phyloP scores from a whole-genome alignment of 2,329 filamentous ascomycete species.

The Geoglossum cookeanum region DNA sequence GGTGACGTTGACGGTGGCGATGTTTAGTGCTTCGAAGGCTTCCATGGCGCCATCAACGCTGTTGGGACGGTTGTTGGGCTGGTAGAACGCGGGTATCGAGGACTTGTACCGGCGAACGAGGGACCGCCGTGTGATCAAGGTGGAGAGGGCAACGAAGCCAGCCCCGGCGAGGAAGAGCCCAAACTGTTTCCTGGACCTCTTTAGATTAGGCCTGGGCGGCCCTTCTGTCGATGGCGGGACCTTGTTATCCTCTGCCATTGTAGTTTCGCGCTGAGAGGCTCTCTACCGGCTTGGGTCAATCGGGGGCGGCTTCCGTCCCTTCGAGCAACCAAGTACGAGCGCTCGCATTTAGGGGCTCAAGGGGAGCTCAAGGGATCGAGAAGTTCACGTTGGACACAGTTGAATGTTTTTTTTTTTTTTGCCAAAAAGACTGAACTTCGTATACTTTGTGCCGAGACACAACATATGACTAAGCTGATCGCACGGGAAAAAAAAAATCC shows the following conservation, averaged over 20 bases:
- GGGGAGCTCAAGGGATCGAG: too few species aligned
- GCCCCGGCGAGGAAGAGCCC: constrained; percentile 5
- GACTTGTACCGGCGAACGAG: constrained; percentile 42
- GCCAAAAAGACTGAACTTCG: neutral
- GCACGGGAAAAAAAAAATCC: neutral
- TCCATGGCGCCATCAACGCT: constrained; percentile 46
- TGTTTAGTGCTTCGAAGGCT: constrained; percentile 62
- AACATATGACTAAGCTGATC: neutral
- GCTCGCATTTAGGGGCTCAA: too few species aligned
- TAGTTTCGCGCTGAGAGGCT: neutral
- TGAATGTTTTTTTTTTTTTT: too few species aligned
- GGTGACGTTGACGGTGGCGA: constrained; percentile 73
- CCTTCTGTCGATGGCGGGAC: neutral
- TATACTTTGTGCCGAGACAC: neutral
- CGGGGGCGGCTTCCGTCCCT: neutral
- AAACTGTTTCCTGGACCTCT: neutral
- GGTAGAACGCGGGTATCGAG: constrained; percentile 52
- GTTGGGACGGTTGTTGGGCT: constrained; percentile 32
- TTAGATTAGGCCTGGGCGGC: neutral
- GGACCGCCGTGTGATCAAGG: constrained; percentile 41
- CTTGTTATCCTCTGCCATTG: neutral
- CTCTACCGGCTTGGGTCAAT: neutral
- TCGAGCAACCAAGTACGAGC: neutral
- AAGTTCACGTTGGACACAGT: too few species aligned
- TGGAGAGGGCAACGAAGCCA: constrained; percentile 4